Evolutionary conservation across 164 flowering plant species (phyloP).

Genomic region (Buxus sempervirens): DNA sequence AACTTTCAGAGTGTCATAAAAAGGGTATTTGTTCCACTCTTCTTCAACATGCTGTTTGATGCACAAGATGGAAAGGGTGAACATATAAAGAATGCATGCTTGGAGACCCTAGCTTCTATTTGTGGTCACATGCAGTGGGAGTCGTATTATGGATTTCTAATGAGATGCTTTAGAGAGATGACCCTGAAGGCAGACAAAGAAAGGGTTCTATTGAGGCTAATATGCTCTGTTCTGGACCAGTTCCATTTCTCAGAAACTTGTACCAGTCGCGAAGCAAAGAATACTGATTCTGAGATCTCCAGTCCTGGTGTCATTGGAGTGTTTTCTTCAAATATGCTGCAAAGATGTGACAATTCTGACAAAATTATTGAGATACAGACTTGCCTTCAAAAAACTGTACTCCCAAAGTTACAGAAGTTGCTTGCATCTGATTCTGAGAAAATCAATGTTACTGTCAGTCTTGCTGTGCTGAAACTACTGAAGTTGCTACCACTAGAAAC

Average conservation of each 20-base stretch:
- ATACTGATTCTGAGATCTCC: conserved; percentile 13
- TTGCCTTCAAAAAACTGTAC: conserved; percentile 48
- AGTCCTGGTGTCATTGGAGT: conserved; percentile 7
- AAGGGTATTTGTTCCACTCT: conserved; percentile 73
- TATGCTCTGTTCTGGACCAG: conserved; percentile 68
- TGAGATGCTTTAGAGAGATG: conserved; percentile 74
- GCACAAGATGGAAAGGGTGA: conserved; percentile 67
- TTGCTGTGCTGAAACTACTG: conserved; percentile 69
- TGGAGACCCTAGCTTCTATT: conserved; percentile 76
- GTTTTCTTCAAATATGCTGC: conserved; percentile 13
- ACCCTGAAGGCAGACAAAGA: conserved; percentile 50
- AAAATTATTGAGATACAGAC: conserved; percentile 37
- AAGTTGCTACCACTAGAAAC: conserved; percentile 74
- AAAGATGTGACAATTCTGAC: conserved; percentile 9
- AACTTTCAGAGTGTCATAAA: conserved; percentile 43
- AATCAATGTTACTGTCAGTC: conserved; percentile 58
- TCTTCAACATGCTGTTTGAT: conserved; percentile 76
- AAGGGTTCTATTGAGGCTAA: conserved; percentile 58
- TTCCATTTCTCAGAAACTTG: conserved; percentile 52
- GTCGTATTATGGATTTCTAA: conserved; percentile 50
- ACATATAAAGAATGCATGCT: conserved; percentile 65
- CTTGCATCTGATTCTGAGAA: conserved; percentile 56
- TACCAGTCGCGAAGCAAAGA: conserved; percentile 17
- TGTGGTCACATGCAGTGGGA: conserved; percentile 78
- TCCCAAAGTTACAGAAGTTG: conserved; percentile 70